phyloP scores from a whole-genome alignment of 2,329 filamentous ascomycete species.

The Byssoonygena ceratinophila region DNA sequence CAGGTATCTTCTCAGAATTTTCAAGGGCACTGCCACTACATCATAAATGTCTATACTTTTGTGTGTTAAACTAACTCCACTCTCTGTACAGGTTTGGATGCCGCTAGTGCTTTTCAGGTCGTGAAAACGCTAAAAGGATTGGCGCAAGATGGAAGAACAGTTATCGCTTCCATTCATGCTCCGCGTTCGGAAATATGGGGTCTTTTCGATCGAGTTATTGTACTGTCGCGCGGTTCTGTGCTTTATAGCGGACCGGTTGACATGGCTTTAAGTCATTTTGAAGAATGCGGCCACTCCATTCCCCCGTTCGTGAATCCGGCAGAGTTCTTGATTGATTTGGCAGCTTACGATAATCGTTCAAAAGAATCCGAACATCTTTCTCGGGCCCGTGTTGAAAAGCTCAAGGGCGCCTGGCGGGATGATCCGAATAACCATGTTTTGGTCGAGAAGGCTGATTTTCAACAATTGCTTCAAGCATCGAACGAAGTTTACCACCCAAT shows the following conservation, averaged over 20 bases:
- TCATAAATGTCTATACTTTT: background rate
- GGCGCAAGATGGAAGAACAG: conserved; percentile 56
- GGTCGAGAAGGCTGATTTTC: background rate
- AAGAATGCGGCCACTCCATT: conserved; percentile 48
- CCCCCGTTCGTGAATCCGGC: conserved; percentile 68
- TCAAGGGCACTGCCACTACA: background rate
- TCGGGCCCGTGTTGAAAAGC: conserved; percentile 47
- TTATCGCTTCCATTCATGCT: conserved; percentile 66
- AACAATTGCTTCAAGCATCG: background rate
- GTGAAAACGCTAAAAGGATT: conserved; percentile 59
- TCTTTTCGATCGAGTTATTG: conserved; percentile 60
- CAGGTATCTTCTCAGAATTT: conserved; percentile 36
- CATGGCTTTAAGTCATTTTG: conserved; percentile 55
- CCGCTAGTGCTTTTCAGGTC: conserved; percentile 64
- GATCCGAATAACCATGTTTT: background rate
- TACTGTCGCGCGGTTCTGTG: conserved; percentile 56
- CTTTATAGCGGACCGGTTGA: conserved; percentile 55
- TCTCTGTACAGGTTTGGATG: conserved; percentile 45
- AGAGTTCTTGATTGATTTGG: conserved; percentile 63
- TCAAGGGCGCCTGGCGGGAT: conserved; percentile 51
- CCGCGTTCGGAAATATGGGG: conserved; percentile 71
- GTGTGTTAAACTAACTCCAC: background rate
- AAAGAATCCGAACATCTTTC: conserved; percentile 54
- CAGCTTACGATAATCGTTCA: conserved; percentile 62
- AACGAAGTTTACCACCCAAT: background rate